Conservation (phyloP, 208 protist genomes). For the Leishmania mexicana region DNA sequence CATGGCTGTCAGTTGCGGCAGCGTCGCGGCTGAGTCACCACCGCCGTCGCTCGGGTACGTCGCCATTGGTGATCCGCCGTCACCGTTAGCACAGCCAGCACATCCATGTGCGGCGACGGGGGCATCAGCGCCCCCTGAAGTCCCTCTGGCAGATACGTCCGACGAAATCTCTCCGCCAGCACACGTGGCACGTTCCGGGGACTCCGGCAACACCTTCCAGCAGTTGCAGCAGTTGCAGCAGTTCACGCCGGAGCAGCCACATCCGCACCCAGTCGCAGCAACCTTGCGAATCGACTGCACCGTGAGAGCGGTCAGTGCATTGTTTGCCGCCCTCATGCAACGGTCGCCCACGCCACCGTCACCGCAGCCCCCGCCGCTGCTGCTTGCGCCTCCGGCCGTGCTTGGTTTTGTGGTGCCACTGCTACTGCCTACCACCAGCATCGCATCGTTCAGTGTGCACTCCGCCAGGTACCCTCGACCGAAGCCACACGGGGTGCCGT, state of each 20-base stretch:
- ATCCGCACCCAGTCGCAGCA: conserved; percentile 26
- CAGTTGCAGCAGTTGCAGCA: conserved; percentile 24
- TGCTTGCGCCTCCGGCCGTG: neutral
- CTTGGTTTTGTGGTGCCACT: neutral
- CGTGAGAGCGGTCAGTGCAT: conserved; percentile 19
- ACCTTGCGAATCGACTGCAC: conserved; percentile 20
- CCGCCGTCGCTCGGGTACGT: neutral
- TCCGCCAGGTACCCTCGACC: conserved; percentile 40
- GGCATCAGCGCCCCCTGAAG: neutral
- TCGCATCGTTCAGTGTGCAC: conserved; percentile 53
- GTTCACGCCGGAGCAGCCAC: conserved; percentile 24
- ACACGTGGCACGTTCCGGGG: neutral
- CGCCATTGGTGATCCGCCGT: neutral
- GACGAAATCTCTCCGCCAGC: neutral
- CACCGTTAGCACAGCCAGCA: neutral
- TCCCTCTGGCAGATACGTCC: neutral
- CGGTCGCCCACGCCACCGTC: neutral
- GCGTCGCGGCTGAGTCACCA: neutral
- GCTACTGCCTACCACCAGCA: conserved; percentile 26
- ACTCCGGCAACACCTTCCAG: conserved; percentile 9
- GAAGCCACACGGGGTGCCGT: conserved; percentile 45
- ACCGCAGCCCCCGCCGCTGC: neutral
- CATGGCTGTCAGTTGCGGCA: neutral
- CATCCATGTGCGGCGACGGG: neutral
- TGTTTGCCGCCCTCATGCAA: conserved; percentile 2